Conservation (phyloP, 768 basidiomycete genomes). For the Agaricus bisporus region DNA sequence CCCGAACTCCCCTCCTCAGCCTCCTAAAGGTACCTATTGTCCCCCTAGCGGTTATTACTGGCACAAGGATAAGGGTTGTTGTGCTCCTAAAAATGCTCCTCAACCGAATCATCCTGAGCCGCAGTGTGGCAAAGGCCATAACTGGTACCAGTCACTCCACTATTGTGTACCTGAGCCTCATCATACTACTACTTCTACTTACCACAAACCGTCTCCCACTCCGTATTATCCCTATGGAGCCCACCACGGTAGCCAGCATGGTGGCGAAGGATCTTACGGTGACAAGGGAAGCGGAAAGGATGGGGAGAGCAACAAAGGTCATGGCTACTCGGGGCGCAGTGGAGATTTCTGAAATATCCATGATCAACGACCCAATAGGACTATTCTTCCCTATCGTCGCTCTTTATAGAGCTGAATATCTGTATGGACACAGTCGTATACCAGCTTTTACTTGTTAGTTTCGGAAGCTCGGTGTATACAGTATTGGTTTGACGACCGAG, state of each 20-base stretch:
- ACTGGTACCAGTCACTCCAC: constrained; percentile 36
- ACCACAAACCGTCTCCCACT: constrained; percentile 15
- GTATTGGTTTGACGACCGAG: too few species aligned
- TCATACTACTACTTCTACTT: constrained; percentile 21
- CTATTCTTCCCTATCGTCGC: not conserved
- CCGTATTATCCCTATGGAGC: constrained; percentile 3
- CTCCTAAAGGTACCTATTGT: constrained; percentile 42
- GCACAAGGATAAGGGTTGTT: constrained; percentile 41
- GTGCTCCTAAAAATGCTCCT: constrained; percentile 41
- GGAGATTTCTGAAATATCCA: not conserved
- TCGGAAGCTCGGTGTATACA: not conserved
- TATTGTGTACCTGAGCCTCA: constrained; percentile 33
- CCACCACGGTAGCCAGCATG: not conserved
- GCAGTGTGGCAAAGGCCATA: constrained; percentile 39
- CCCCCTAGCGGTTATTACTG: constrained; percentile 46
- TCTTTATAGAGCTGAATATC: not conserved
- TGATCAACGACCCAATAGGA: not conserved
- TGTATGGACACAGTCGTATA: constrained; percentile 11
- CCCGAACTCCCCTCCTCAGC: constrained; percentile 30
- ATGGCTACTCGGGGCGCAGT: not conserved
- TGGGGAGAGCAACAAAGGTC: not conserved
- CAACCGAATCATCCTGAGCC: constrained; percentile 37
- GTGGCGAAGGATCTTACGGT: constrained; percentile 2
- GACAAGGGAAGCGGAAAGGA: constrained; percentile 1
- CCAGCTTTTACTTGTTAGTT: not conserved